phyloP scores from a whole-genome alignment of 176 grass and related monocot species.

The Carex scoparia region DNA sequence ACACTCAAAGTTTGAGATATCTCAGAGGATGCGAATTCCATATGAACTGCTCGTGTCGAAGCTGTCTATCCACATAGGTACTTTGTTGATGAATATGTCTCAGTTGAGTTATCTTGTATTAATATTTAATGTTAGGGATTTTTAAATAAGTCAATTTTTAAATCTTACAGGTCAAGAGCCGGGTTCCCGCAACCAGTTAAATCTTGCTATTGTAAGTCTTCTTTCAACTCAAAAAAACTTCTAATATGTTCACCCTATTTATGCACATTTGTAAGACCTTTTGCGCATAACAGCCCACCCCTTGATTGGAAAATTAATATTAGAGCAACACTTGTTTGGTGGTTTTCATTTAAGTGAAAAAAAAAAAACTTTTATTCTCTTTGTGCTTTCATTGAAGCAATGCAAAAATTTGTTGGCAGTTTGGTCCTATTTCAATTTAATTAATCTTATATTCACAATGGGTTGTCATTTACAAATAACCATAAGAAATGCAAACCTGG shows the following conservation, averaged over 20 bases:
- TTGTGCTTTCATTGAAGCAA: not conserved
- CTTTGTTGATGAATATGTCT: not conserved
- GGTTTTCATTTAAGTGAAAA: not conserved
- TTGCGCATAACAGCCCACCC: not conserved
- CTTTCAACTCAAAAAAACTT: constrained; percentile 1
- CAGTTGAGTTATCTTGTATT: not conserved
- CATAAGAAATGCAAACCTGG: too few species aligned
- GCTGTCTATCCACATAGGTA: constrained; percentile 52
- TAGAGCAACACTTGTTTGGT: not conserved
- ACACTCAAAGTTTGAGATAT: too few species aligned
- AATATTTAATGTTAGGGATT: not conserved
- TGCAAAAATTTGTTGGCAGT: not conserved
- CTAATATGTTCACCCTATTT: not conserved
- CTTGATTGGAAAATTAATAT: not conserved
- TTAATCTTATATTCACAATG: not conserved
- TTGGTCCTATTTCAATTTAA: not conserved
- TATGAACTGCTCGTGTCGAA: constrained; percentile 22
- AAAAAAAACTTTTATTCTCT: not conserved
- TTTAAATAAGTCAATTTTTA: not conserved
- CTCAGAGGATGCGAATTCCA: not conserved
- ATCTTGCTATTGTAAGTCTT: constrained; percentile 78
- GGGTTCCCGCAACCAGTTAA: constrained; percentile 53
- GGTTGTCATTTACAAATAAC: not conserved
- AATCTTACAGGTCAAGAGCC: constrained; percentile 31
- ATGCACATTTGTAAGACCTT: not conserved